Percentiles rank a stretch among this genome's conserved stretches.
Evolutionary conservation across 2,329 filamentous ascomycete species (phyloP).

Genomic region (Amphichorda felina): DNA sequence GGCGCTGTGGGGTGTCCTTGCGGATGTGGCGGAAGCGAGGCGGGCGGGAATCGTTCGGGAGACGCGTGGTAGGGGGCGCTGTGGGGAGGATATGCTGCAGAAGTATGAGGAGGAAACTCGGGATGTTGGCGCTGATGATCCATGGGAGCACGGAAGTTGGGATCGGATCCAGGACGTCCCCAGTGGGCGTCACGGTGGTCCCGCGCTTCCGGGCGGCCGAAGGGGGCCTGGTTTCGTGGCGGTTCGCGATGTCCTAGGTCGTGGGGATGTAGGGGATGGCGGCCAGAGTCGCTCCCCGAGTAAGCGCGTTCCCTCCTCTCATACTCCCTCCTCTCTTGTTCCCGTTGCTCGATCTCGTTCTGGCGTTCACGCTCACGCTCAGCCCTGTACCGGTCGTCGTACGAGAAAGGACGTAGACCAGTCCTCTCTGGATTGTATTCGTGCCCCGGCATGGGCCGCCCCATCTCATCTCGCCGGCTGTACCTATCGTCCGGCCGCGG

Average conservation of each 20-base stretch:
- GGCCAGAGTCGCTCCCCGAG: constrained; percentile 33
- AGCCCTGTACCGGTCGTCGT: constrained; percentile 41
- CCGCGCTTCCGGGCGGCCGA: constrained; percentile 28
- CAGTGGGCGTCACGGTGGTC: constrained; percentile 19
- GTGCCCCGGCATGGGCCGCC: constrained; percentile 19
- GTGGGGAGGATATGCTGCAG: constrained; percentile 18
- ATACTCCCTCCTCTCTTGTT: constrained; percentile 29
- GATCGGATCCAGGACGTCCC: constrained; percentile 17
- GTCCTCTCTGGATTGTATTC: constrained; percentile 44
- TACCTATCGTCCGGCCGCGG: constrained; percentile 35
- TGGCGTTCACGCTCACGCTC: constrained; percentile 37
- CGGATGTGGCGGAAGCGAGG: constrained; percentile 21
- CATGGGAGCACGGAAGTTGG: constrained; percentile 21
- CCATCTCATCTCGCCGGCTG: constrained; percentile 34
- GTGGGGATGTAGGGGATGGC: constrained; percentile 21
- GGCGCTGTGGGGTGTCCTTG: constrained; percentile 10
- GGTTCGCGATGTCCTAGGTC: constrained; percentile 28
- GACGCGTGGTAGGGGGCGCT: constrained; percentile 16
- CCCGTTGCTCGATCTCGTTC: constrained; percentile 29
- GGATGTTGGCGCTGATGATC: constrained; percentile 29
- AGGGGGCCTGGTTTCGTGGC: constrained; percentile 30
- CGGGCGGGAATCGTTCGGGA: constrained; percentile 19
- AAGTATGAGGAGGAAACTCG: constrained; percentile 25
- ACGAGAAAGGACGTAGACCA: constrained; percentile 25
- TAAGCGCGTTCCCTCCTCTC: constrained; percentile 34